Evolutionary conservation across 2,329 filamentous ascomycete species (phyloP).

Genomic region (Claviceps pazoutovae): DNA sequence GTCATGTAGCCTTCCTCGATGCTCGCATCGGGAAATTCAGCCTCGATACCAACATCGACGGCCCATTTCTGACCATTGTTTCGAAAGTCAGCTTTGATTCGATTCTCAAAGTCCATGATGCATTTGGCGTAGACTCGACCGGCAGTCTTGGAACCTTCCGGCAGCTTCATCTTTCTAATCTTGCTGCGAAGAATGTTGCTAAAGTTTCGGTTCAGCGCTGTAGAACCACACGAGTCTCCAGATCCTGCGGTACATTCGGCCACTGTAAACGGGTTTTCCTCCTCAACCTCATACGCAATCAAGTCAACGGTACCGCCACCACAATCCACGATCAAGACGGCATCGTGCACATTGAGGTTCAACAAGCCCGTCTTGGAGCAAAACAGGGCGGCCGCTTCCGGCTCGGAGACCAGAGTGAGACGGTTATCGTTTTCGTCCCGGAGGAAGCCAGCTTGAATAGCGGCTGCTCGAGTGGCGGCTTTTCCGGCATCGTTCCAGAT

Average conservation of each 20-base stretch:
- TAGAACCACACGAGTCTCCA: slow-evolving; percentile 96
- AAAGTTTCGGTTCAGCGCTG: slow-evolving; percentile 93
- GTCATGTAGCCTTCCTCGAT: slow-evolving; percentile 99
- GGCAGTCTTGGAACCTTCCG: slow-evolving; percentile 92
- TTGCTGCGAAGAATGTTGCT: slow-evolving; percentile 96
- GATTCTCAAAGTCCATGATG: slow-evolving; percentile 99
- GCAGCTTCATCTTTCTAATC: slow-evolving; percentile 98
- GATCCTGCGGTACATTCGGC: slow-evolving; percentile 95
- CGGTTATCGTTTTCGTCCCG: slow-evolving; percentile 96
- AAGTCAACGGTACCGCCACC: slow-evolving; percentile 97
- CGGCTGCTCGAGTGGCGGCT: slow-evolving; percentile 86
- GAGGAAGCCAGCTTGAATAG: slow-evolving; percentile 92
- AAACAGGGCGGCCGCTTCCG: slow-evolving; percentile 92
- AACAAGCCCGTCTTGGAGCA: slow-evolving; percentile 93
- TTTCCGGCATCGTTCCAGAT: slow-evolving; percentile 99
- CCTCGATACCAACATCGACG: slow-evolving; percentile 95
- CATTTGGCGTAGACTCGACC: slow-evolving; percentile 97
- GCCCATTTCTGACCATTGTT: slow-evolving; percentile 99
- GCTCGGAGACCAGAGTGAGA: slow-evolving; percentile 86
- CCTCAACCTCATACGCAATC: slow-evolving; percentile 97
- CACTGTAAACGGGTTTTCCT: slow-evolving; percentile 92
- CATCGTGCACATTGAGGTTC: slow-evolving; percentile 95
- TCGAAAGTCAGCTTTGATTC: slow-evolving; percentile 98
- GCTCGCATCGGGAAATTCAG: slow-evolving; percentile 91
- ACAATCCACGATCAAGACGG: slow-evolving; percentile 95